Percentiles rank a stretch among this genome's conserved stretches.
These are phyloP conservation scores for Passiflora organensis DNA, from an alignment of 345 rosid species.

Conservation along the genomic window DNA sequence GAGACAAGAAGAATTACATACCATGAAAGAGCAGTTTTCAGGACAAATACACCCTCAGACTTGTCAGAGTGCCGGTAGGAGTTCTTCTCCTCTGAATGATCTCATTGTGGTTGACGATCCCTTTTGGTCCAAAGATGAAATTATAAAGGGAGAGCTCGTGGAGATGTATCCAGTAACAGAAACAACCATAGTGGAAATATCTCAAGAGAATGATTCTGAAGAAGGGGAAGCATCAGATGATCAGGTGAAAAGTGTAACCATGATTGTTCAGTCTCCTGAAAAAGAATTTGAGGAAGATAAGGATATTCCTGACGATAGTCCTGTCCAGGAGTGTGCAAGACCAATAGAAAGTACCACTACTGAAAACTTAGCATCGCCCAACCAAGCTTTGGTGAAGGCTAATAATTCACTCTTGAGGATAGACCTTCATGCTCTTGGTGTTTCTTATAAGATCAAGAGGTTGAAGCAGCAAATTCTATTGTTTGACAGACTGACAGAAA, in stretches of 20 bases:
- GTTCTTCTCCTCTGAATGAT: constrained; percentile 27
- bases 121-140: constrained; percentile 37
- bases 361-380: constrained; percentile 21
- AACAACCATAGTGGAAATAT: constrained; percentile 14
- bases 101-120: constrained; percentile 21
- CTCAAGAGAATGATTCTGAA: constrained; percentile 23
- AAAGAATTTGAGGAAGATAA: constrained; percentile 44
- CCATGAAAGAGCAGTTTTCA: constrained; percentile 38
- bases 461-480: constrained; percentile 77
- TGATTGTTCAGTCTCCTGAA: constrained; percentile 51
- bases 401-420: constrained; percentile 58
- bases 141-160: constrained; percentile 27
- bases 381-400: constrained; percentile 28
- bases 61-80: constrained; percentile 27
- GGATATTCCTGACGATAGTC: constrained; percentile 20
- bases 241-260: constrained; percentile 12
- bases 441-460: constrained; percentile 92
- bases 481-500: constrained; percentile 76
- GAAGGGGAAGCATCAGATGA: constrained; percentile 20
- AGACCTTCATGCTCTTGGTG: constrained; percentile 92
- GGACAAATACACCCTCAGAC: constrained; percentile 27
- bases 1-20: constrained; percentile 48
- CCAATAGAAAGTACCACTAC: constrained; percentile 16
- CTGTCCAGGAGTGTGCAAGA: constrained; percentile 24
- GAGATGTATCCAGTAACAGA: constrained; percentile 35